These are phyloP conservation scores for Phalaenopsis hybrid DNA, from an alignment of 116 monocot species.

Conservation along the genomic window DNA sequence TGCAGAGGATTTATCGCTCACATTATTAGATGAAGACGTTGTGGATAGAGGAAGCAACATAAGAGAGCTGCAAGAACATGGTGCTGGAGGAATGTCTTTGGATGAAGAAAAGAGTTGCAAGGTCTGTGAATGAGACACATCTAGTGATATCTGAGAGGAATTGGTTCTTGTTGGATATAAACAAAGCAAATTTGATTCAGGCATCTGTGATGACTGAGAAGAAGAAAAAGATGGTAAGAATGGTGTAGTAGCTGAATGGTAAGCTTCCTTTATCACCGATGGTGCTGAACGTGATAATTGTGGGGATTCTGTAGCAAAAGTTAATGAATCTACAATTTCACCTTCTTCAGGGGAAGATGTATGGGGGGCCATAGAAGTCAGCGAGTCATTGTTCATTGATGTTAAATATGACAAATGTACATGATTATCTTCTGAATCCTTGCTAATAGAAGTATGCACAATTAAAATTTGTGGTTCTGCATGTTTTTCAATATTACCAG, in stretches of 20 bases:
- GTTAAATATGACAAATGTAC: slow-evolving; percentile 26
- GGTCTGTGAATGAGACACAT: not conserved
- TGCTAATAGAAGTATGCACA: slow-evolving; percentile 18
- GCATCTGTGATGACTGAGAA: not conserved
- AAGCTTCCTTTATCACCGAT: not conserved
- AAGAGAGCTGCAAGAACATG: not conserved
- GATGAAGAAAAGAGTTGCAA: not conserved
- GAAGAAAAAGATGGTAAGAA: not conserved
- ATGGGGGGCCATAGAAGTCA: slow-evolving; percentile 16
- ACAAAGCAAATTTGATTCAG: not conserved
- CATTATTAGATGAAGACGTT: not conserved
- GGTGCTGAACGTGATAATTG: slow-evolving; percentile 6
- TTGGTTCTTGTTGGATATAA: slow-evolving; percentile 4
- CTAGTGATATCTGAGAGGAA: not conserved
- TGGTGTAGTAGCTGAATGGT: slow-evolving; percentile 11
- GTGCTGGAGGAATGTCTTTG: not conserved
- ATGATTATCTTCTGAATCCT: slow-evolving; percentile 26
- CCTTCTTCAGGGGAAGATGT: slow-evolving; percentile 6
- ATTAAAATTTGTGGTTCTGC: slow-evolving; percentile 19
- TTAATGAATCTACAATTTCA: not conserved
- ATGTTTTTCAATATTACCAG: not conserved
- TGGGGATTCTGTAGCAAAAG: not conserved
- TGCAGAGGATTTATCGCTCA: not conserved
- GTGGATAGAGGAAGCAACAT: slow-evolving; percentile 8
- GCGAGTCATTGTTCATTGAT: slow-evolving; percentile 32